Evolutionary conservation across 2,329 filamentous ascomycete genomes (phyloP), one percentile per base, ranked within the genome.

Genomic region (Hypoxylon sp.): DNA sequence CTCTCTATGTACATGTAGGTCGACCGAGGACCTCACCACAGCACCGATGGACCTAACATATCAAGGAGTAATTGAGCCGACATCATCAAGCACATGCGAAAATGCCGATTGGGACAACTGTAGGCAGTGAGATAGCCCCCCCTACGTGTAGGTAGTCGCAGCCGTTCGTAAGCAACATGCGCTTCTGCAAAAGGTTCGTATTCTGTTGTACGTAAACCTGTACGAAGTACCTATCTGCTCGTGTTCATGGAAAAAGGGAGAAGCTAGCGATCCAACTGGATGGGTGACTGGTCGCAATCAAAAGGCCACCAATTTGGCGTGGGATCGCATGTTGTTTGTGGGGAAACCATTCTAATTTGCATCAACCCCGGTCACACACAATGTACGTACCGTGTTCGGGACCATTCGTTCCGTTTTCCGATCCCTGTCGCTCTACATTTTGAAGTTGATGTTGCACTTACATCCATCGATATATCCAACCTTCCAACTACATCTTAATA

Each of bases 271-370:
- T 51, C 57, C 61, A 65, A 67, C 61, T 69, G 58, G 61, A 47
- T 54, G 59, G 59, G 63, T 52, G 63, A 59, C 52, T 61, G 58
- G 62, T 56, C 59, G 48, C 41, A 68, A 63, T 66, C 43, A 64
- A 65, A 61, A 55, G 51, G 16, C 61, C 19, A 56, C 61, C 50
- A 63, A 60, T 63, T 68, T 61, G 62, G 65, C 34, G 58, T 65
- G 56, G 58, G 58, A 68, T 68, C 48, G 65, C 65, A 65, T 62
- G 65, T 68, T 63, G 47, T 61, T 63, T 68, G 65, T 68, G 65
- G 65, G 65, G 65, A 68, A 68, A 16, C 30, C 41, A 53, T 53
- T 63, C 41, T 53, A 46, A 61, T 56, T 57, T 58, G 30, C 61
- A 61, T 65, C 43, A 48, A 32, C 48, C 56, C 51, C 25, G 34